Evolutionary conservation across 768 basidiomycete genomes (phyloP).

Genomic region (Tephrocybe rancida): DNA sequence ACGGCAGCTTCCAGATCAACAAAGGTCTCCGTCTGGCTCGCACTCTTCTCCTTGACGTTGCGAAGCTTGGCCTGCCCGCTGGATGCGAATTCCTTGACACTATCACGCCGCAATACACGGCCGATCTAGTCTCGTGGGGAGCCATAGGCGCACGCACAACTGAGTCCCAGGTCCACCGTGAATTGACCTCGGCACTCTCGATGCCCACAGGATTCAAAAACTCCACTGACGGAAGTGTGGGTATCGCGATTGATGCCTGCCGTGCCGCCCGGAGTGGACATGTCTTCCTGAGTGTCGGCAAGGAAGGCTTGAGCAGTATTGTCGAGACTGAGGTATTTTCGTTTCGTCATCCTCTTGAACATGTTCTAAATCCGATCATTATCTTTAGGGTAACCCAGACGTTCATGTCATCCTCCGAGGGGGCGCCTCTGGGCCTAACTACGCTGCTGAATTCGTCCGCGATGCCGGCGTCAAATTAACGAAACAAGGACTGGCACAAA

Average conservation of each 20-base stretch:
- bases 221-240: constrained; percentile 90
- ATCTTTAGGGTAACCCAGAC: constrained; percentile 76
- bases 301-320: constrained; percentile 93
- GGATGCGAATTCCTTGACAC: constrained; percentile 94
- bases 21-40: constrained; percentile 90
- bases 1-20: constrained; percentile 94
- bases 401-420: constrained; percentile 96
- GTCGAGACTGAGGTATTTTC: constrained; percentile 79
- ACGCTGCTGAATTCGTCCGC: constrained; percentile 74
- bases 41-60: constrained; percentile 83
- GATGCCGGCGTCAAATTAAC: constrained; percentile 72
- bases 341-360: background rate
- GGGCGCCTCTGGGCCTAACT: constrained; percentile 89
- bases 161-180: constrained; percentile 91
- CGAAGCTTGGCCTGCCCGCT: constrained; percentile 87
- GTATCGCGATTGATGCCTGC: constrained; percentile 94
- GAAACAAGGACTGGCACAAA: constrained; percentile 78
- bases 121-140: constrained; percentile 90
- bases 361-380: background rate
- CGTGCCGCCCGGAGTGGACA: constrained; percentile 89
- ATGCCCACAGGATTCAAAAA: constrained; percentile 99
- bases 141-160: constrained; percentile 95
- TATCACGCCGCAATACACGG: constrained; percentile 81
- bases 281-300: constrained; percentile 96
- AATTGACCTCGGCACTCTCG: constrained; percentile 83